Base-by-base conservation (phyloP, 805 yeast genomes). In the Helenozyma rhizophorensis region DNA sequence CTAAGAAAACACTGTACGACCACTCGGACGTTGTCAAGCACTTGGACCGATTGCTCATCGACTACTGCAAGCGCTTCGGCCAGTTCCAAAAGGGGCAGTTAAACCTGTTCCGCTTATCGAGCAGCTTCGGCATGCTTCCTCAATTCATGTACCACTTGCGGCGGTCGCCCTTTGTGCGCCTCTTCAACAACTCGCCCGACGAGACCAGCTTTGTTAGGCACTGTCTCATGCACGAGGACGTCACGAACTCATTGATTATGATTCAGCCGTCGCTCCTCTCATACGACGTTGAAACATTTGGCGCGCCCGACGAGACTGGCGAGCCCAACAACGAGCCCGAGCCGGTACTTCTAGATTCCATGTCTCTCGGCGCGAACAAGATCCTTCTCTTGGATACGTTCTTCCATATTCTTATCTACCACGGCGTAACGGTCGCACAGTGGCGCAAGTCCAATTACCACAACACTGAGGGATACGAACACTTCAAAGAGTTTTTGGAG, bases 141-240 rank as follows among this genome's bases (percentile, higher is more conserved):
- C 85, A 79, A 50, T 80, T 78, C 54, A 62, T 80, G 58, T 80
- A 74, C 54, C 81, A 80, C 52, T 65, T 80, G 51, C 65, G 85
- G 54, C 68, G 87, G 46, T 78, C 84, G 1, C 78, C 71, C 32
- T 77, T 80, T 48, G 64, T 80, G 23, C 79, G 76, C 45, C 77
- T 80, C 13, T 80, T 80, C 59, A 78, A 78, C 49, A 76, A 74
- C 45, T 79, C 85, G 1, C 87, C 87, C 0, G 87, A 80, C 58
- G 87, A 80, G 54, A 78, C 87, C 5, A 68, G 78, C 12, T 80
- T 70, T 50, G 70, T 76, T 39, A 69, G 84, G 49, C 85, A 79
- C 47, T 65, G 75, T 22, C 72, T 79, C 50, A 58, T 76, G 50
- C 72, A 72, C 25, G 86, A 79, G 53, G 83, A 80, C 46, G 68